A percentile compares a stretch with the other conserved stretches of the same genome.
Conservation (phyloP, 2,329 filamentous ascomycete genomes). For the Aspergillus nomiae region DNA sequence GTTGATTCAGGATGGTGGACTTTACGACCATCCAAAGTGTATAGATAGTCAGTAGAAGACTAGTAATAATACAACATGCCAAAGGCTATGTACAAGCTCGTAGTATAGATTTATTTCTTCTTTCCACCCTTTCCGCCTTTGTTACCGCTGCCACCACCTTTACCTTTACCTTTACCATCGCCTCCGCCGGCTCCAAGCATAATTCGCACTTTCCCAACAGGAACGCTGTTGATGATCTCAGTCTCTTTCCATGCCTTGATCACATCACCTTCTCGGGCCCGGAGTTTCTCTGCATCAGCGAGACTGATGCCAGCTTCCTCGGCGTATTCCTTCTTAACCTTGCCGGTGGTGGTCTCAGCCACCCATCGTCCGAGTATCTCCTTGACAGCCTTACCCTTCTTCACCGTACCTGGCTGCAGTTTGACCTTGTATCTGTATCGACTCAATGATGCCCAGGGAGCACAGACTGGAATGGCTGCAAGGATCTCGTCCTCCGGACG, state of each 20-base stretch:
- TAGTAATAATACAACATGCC: neutral
- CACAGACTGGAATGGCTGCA: constrained; percentile 63
- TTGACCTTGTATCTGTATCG: constrained; percentile 93
- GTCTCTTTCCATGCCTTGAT: constrained; percentile 78
- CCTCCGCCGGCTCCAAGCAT: constrained; percentile 63
- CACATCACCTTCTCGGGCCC: constrained; percentile 83
- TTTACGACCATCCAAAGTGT: neutral
- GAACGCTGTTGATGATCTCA: constrained; percentile 78
- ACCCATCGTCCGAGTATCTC: constrained; percentile 87
- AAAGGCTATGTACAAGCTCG: neutral
- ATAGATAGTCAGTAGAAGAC: neutral
- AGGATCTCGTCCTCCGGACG: constrained; percentile 75
- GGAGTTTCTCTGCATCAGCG: constrained; percentile 72
- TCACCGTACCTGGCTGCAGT: constrained; percentile 82
- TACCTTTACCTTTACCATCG: constrained; percentile 40
- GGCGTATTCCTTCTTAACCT: constrained; percentile 53
- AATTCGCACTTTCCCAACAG: constrained; percentile 76
- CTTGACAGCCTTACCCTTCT: constrained; percentile 92
- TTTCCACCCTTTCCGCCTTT: constrained; percentile 41
- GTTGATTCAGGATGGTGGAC: neutral
- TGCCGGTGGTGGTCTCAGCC: constrained; percentile 55
- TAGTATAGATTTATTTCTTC: constrained; percentile 35
- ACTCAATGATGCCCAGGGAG: constrained; percentile 63
- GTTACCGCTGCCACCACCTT: constrained; percentile 34
- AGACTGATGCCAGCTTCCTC: constrained; percentile 57